Percentiles rank a stretch among this genome's conserved stretches.
These are phyloP conservation scores for Geranium incanum DNA, from an alignment of 441 rosid genomes.

Conservation along the genomic window DNA sequence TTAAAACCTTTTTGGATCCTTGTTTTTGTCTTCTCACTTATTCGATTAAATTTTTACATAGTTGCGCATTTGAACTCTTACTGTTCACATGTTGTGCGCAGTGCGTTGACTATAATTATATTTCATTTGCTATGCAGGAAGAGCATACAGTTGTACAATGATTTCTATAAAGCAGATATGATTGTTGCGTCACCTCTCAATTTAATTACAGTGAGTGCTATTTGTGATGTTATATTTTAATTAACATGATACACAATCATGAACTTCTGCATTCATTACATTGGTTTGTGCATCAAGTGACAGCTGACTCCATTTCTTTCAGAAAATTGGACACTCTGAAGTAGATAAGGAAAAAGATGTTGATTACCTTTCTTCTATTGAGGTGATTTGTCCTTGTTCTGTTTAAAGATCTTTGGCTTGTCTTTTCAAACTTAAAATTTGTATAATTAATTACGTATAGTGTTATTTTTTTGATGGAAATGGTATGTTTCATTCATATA, in stretches of 20 bases:
- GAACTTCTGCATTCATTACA: too few relatives aligned
- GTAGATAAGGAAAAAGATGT: conserved; percentile 60
- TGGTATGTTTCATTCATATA: conserved; percentile 19
- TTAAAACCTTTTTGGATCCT: neutral
- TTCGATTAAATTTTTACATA: neutral
- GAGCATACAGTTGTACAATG: conserved; percentile 76
- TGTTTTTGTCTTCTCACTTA: too few relatives aligned
- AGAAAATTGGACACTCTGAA: conserved; percentile 68
- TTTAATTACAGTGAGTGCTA: conserved; percentile 50
- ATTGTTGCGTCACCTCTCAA: conserved; percentile 87
- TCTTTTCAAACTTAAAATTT: conserved; percentile 7
- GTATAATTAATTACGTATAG: conserved; percentile 8
- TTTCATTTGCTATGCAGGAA: conserved; percentile 37
- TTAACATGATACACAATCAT: neutral
- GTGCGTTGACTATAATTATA: neutral
- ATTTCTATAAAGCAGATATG: conserved; percentile 83
- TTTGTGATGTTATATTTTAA: conserved; percentile 8
- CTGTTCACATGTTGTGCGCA: neutral
- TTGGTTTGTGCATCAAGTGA: conserved; percentile 18
- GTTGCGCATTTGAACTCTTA: neutral
- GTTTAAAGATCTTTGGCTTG: conserved; percentile 5
- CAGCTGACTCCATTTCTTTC: conserved; percentile 17
- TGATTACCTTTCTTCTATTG: conserved; percentile 89
- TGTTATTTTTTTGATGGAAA: conserved; percentile 18
- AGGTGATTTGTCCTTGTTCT: conserved; percentile 39